Evolutionary conservation across 1,284 basidiomycete genomes (phyloP), one percentile per base, ranked within the genome.

Genomic region (Neotropicomus parvogracilis): DNA sequence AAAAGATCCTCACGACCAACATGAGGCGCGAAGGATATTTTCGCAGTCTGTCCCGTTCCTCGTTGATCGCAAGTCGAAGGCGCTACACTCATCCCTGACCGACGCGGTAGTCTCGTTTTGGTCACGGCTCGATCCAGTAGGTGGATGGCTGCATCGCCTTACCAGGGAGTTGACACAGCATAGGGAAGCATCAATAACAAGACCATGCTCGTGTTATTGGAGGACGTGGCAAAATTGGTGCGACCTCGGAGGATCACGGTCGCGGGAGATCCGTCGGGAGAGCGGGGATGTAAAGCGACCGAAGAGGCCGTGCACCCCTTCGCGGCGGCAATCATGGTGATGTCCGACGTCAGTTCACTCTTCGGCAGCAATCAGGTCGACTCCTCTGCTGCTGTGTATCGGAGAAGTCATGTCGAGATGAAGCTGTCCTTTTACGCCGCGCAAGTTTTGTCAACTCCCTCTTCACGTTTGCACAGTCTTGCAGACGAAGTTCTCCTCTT

Each of bases 1-100:
- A 13, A 60, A 64, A 1, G 68, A 70, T 9, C 66, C 73, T 32
- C 59, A 71, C 8, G 79, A 83, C 48, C 62, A 60, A 39, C 55
- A 58, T 7, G 78, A 77, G 53, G 77, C 78, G 3, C 71, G 69
- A 24, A 64, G 67, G 12, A 58, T 80, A 21, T 55, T 88, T 13
- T 68, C 75, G 1, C 66, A 70, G 29, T 68, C 81, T 24, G 72
- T 78, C 3, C 84, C 88, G 9, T 88, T 89, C 59, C 66, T 89
- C 10, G 62, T 67, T 0, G 78, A 84, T 36, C 73, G 71, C 34
- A 78, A 71, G 57, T 80, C 85, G 3, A 79, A 66, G 16, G 69
- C 70, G 13, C 53, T 79, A 4, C 72, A 81, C 49, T 54, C 66
- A 5, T 75, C 71, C 38, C 59, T 87, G 29, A 70, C 73, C 16